Base-by-base conservation (phyloP, 164 flowering plant genomes). In the Piper betle region DNA sequence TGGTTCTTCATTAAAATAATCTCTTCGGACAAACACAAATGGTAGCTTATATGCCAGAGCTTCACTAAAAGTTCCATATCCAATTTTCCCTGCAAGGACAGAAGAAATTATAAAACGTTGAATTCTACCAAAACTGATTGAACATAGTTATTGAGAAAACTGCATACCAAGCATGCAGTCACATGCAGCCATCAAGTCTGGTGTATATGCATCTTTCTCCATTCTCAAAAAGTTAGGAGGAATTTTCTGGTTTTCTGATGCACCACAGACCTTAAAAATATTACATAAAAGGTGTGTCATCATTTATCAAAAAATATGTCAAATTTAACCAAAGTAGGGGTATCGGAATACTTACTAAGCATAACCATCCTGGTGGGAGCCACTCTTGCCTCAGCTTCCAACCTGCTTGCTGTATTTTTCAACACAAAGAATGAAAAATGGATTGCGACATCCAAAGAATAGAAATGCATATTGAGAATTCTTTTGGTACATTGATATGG, bases 81-180 rank as follows among this genome's bases (percentile, higher is more conserved):
- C 99, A 82, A 90, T 93, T 82, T 93, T 88, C 61, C 97, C 99
- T 93, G 86, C 42, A 67, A 64, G 2, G 46, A 0, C 41, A 57
- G 62, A 46, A 11, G 25, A 18, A 19, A 43, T 18, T 59, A 52
- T 41, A 52, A 48, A 52, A 40, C 38, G 15, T 19, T 10, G 37
- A 1, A 3, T 7, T 11, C 4, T 43, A 8, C 41, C 10, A 43
- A n/a, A 18, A 46, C 37, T 16, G 37, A 42, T n/a, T 43, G 8
- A 18, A 5, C 57, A 37, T 12, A 46, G 54, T 16, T 61, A 66
- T 40, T 39, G 38, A 13, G 54, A 54, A 59, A 16, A 33, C 33
- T n/a, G 39, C 57, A 12, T 70, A 93, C 99, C 99, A 70, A 93
- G 97, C 99, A 93, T 93, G 76, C 97, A 87, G 66, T 93, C 99